A percentile compares a stretch with the other conserved stretches of the same genome.
phyloP scores from a whole-genome alignment of 1,284 basidiomycete genomes.

The Ceratobasidium sp. region DNA sequence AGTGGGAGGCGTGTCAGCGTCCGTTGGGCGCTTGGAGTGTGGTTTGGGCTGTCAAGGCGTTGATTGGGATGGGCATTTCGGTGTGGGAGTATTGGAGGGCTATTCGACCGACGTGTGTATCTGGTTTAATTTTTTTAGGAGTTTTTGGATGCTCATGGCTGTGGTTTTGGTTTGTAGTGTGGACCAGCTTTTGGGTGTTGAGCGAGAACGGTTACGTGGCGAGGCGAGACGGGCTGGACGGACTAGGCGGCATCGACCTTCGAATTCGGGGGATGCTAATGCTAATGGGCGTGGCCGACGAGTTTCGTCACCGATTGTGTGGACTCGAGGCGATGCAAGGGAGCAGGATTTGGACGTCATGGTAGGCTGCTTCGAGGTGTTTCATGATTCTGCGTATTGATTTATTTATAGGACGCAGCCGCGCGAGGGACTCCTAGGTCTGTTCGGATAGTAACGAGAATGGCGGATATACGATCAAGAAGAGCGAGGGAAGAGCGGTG shows the following conservation, averaged over 20 bases:
- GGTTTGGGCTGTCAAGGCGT: constrained; percentile 68
- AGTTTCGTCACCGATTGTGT: constrained; percentile 12
- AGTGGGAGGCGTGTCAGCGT: constrained; percentile 42
- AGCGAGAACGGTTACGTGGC: neutral
- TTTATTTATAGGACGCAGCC: neutral
- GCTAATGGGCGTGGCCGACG: neutral
- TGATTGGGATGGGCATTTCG: constrained; percentile 60
- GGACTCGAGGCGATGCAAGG: constrained; percentile 17
- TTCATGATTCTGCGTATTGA: neutral
- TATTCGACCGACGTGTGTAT: constrained; percentile 19
- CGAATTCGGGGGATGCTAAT: neutral
- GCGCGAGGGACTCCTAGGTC: neutral
- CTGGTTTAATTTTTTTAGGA: too few relatives aligned
- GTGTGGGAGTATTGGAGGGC: constrained; percentile 51
- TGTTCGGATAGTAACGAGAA: constrained; percentile 4
- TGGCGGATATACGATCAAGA: constrained; percentile 7
- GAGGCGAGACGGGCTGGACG: neutral
- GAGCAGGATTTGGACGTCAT: constrained; percentile 9
- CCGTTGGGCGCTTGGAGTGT: constrained; percentile 70
- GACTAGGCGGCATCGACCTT: neutral
- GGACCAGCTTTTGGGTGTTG: constrained; percentile 19
- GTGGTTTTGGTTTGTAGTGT: neutral
- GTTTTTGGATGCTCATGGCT: too few relatives aligned
- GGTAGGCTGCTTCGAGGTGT: neutral
- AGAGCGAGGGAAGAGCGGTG: constrained; percentile 30